Evolutionary conservation across 192 early-diverging fungal species (phyloP), one percentile per base, ranked within the genome.

Genomic region (Coemansia biformis): DNA sequence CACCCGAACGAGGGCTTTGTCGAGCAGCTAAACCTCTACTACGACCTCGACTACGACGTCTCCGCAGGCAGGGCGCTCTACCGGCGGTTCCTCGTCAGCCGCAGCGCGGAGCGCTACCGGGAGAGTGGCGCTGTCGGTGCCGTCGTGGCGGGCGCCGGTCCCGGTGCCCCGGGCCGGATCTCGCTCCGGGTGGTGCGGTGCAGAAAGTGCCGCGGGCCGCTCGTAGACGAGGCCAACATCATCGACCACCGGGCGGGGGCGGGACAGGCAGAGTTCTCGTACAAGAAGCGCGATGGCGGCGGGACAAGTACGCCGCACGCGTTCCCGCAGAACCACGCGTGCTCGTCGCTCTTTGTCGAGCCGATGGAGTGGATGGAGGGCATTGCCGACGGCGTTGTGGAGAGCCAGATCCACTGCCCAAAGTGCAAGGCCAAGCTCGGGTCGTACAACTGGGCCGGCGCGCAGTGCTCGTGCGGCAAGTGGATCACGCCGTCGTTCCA

Each of bases 361-460:
- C 84, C 86, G 12, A 81, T 87, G 74, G 83, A 86, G 49, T 91
- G 89, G 89, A 88, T 91, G 58, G 60, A 78, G n/a, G 78, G 73
- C 18, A 42, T 79, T 14, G 43, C 63, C 9, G 71, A 83, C 34
- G 81, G 80, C 10, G 50, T 66, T 19, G 26, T 88, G 3, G 79
- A 86, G 24, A 86, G 83, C 45, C 79, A 81, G 43, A 82, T 91
- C 19, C 57, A 75, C 21, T 91, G 89, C 44, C 88, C 87, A 11
- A 88, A 86, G 59, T 91, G 89, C 46, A 60, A 78, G 23, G 72
- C 84, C 19, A 91, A 91, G 57, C 63, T 91, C 34, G 89, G 89
- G 1, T 68, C 83, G 1, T 91, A 81, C 55, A 87, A 79, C 64
- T 91, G 89, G 89, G 75, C 89, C 11, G 71, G 71, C 9, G 56